Evolutionary conservation across 140 eudicot species (phyloP).

Genomic region (Flaveria floridana): DNA sequence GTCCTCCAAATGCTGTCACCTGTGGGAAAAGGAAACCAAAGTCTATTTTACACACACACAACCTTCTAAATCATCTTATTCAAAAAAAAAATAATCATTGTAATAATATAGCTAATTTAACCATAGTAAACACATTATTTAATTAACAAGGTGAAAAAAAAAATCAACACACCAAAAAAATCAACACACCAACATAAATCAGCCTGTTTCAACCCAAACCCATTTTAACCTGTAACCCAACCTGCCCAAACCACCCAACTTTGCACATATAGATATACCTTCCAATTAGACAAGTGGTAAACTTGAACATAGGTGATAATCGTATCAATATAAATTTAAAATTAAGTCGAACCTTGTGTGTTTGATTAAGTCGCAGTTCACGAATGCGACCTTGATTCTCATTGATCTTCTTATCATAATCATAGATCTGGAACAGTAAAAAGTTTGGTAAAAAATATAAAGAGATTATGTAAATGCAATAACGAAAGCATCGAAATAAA

Average conservation of each 20-base stretch:
- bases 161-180: neutral
- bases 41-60: neutral
- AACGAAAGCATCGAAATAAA: conserved; percentile 16
- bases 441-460: neutral
- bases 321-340: neutral
- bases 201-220: conserved; percentile 2
- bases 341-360: conserved; percentile 55
- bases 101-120: neutral
- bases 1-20: conserved; percentile 97
- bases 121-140: neutral
- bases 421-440: conserved; percentile 51
- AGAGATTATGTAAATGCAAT: neutral
- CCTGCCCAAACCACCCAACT: neutral
- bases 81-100: neutral
- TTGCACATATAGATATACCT: conserved; percentile 5
- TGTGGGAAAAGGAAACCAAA: conserved; percentile 22
- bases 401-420: conserved; percentile 39
- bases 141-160: neutral
- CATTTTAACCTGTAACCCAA: neutral
- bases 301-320: neutral
- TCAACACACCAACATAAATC: neutral
- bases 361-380: conserved; percentile 53
- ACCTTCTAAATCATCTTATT: conserved; percentile 5
- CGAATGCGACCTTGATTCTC: conserved; percentile 43
- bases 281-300: neutral